Evolutionary conservation across 768 basidiomycete species (phyloP), one percentile per base, ranked within the genome.

Genomic region (Podaxis carcinomalis): DNA sequence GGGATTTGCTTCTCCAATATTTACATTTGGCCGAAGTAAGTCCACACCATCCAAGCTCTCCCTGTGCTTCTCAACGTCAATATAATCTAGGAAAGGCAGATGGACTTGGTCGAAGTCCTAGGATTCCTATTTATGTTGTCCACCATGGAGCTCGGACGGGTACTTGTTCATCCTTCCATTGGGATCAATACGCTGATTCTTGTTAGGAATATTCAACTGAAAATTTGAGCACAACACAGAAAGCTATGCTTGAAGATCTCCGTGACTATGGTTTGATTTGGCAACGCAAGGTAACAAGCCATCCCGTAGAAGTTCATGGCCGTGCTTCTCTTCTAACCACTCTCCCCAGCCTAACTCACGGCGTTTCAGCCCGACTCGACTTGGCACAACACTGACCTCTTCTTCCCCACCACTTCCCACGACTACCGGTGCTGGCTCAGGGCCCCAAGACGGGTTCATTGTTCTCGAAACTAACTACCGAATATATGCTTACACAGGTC

Each of bases 401-500:
- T 93, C 92, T 54, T 88, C 90, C 23, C 89, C 92, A 28, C 87
- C 88, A 5, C 78, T 92, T 68, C 89, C 89, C 62, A 86, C 84
- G 56, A 83, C 83, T 46, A 77, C 79, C 56, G 78, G 85, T 10
- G 80, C 80, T 32, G 78, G 80, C 51, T 83, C 83, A 49, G 81
- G 83, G 35, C 80, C 87, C 65, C 75, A 80, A 69, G 86, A 96
- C 72, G 93, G 95, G 13, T 98, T 97, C 78, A 89, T 98, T 66
- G 87, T 98, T 66, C 81, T 99, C 46, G 97, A 99, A 78, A 98
- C 97, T 19, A 98, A 99, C 77, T 98, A 98, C 77, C 90, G 95
- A 66, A 77, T 99, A 64, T 99, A 98, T 72, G 97, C 97, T 4
- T 99, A 99, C 74, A 99, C 97, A 37, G 90, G 95, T 95, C 72